phyloP scores from a whole-genome alignment of 2,329 filamentous ascomycete genomes.

The Podosphaera fusca region DNA sequence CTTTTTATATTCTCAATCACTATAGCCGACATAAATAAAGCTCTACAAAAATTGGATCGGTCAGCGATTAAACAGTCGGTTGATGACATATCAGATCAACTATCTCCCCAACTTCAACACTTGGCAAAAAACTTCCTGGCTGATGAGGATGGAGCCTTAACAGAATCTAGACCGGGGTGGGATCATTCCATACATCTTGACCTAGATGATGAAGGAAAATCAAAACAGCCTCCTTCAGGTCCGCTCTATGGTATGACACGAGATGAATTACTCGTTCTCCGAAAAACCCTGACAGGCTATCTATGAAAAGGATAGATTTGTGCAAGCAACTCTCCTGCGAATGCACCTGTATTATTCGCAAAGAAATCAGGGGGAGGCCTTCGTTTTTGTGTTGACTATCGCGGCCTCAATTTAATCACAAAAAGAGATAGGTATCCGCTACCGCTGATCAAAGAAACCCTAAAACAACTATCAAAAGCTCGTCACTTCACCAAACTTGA shows the following conservation, averaged over 20 bases:
- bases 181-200: too few species aligned
- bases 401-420: not conserved
- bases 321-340: not conserved
- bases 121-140: too few species aligned
- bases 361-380: not conserved
- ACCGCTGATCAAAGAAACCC: not conserved
- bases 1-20: not conserved
- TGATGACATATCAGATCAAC: too few species aligned
- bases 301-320: not conserved
- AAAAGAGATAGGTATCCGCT: not conserved
- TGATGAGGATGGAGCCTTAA: too few species aligned
- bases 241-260: not conserved
- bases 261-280: not conserved
- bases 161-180: too few species aligned
- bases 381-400: not conserved
- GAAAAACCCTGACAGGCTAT: not conserved
- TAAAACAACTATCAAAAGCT: not conserved
- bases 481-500: not conserved
- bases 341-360: not conserved
- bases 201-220: not conserved
- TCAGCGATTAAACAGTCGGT: too few species aligned
- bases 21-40: not conserved
- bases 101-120: too few species aligned
- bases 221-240: not conserved
- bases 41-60: not conserved